Evolutionary conservation across 164 flowering plant species (phyloP).

Genomic region (Stephania japonica): DNA sequence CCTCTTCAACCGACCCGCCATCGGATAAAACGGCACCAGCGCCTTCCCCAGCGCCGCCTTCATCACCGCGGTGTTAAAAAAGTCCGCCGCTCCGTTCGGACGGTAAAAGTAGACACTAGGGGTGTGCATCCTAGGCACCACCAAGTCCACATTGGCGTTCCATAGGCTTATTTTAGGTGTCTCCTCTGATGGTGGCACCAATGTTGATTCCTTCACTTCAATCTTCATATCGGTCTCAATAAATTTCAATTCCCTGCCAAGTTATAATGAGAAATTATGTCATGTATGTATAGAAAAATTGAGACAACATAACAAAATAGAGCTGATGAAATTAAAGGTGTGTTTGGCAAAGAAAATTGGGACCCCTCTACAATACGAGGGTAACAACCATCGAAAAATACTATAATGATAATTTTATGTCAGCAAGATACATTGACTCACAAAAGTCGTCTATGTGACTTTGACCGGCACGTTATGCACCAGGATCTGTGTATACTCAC

Average conservation of each 20-base stretch:
- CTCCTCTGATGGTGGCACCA: conserved; percentile 24
- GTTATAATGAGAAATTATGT: background rate
- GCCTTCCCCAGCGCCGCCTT: conserved; percentile 32
- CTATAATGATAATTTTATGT: too few relatives aligned
- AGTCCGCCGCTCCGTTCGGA: conserved; percentile 21
- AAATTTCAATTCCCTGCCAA: background rate
- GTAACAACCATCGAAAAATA: too few relatives aligned
- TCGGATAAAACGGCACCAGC: conserved; percentile 39
- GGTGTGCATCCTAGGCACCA: conserved; percentile 29
- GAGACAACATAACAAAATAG: too few relatives aligned
- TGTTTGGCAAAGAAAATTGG: too few relatives aligned
- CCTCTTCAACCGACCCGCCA: conserved; percentile 34
- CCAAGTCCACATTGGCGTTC: conserved; percentile 26
- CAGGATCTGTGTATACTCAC: too few relatives aligned
- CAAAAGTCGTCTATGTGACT: too few relatives aligned
- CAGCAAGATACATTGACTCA: too few relatives aligned
- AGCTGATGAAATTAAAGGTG: too few relatives aligned
- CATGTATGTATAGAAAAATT: background rate
- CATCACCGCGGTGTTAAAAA: conserved; percentile 23
- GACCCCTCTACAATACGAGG: too few relatives aligned
- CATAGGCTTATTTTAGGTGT: conserved; percentile 23
- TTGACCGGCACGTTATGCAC: too few relatives aligned
- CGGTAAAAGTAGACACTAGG: conserved; percentile 25
- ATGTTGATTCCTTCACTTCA: conserved; percentile 19
- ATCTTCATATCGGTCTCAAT: conserved; percentile 12